Conservation (phyloP, 108 stramenopile species). For the Cyclostephanos invisitatus region DNA sequence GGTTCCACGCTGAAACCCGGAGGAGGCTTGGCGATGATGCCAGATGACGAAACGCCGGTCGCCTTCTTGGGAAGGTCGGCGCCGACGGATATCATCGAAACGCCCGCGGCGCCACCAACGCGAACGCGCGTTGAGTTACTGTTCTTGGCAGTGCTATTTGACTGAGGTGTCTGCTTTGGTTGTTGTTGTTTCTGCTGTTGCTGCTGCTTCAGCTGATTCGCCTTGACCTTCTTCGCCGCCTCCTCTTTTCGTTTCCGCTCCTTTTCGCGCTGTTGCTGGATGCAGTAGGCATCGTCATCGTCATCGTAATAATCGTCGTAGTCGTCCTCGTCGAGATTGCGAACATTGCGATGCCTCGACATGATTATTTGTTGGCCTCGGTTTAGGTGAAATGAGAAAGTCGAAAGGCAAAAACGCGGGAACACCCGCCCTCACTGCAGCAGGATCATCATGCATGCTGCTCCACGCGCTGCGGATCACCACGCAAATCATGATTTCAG, state of each 20-base stretch:
- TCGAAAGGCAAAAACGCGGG: not conserved
- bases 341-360: slow-evolving; percentile 81
- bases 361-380: slow-evolving; percentile 34
- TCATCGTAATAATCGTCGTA: slow-evolving; percentile 74
- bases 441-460: too few species aligned
- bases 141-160: slow-evolving; percentile 5
- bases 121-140: slow-evolving; percentile 4
- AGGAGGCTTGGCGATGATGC: slow-evolving; percentile 16
- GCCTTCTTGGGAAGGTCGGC: not conserved
- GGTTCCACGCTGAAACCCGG: slow-evolving; percentile 24
- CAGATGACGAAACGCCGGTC: not conserved
- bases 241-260: slow-evolving; percentile 34
- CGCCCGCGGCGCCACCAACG: slow-evolving; percentile 4
- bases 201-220: slow-evolving; percentile 37
- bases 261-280: slow-evolving; percentile 42
- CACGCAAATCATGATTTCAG: too few species aligned
- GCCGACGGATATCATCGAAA: slow-evolving; percentile 10
- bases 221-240: slow-evolving; percentile 44
- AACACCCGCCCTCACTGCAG: too few species aligned
- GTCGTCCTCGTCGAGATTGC: slow-evolving; percentile 75
- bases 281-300: slow-evolving; percentile 56
- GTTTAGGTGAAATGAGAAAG: not conserved
- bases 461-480: too few species aligned
- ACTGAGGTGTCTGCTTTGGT: slow-evolving; percentile 16
- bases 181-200: slow-evolving; percentile 7